Conservation (phyloP, 108 stramenopile species). For the Conticribra weissflogii region DNA sequence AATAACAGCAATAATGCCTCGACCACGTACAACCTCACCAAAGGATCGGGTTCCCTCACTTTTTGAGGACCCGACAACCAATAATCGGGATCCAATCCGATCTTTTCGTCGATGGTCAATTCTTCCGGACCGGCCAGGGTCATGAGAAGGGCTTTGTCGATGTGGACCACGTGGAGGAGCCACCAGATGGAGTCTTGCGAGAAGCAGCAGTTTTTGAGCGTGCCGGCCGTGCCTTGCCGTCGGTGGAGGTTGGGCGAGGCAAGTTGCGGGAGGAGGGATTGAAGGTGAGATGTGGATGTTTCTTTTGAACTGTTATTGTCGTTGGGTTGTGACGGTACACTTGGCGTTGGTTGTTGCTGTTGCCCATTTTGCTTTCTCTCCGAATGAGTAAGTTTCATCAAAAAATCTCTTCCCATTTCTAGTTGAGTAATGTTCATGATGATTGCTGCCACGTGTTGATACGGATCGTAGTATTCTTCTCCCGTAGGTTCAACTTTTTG, state of each 20-base stretch:
- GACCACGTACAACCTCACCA: constrained; percentile 64
- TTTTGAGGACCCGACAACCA: constrained; percentile 88
- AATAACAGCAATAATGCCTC: constrained; percentile 77
- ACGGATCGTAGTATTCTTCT: constrained; percentile 69
- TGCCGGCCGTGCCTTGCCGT: constrained; percentile 81
- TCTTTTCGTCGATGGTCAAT: constrained; percentile 83
- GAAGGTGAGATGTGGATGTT: constrained; percentile 52
- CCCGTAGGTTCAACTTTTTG: constrained; percentile 21
- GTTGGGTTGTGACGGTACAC: constrained; percentile 4
- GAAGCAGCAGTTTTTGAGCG: constrained; percentile 86
- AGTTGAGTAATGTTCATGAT: constrained; percentile 88
- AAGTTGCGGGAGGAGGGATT: constrained; percentile 64
- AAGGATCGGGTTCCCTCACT: constrained; percentile 68
- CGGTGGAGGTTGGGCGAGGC: constrained; percentile 70
- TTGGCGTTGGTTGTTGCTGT: constrained; percentile 6
- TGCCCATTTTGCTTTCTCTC: too few species aligned
- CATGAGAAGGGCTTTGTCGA: constrained; percentile 63
- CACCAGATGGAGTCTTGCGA: constrained; percentile 84
- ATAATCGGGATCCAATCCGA: constrained; percentile 84
- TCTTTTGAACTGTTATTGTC: background rate
- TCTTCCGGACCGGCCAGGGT: constrained; percentile 89
- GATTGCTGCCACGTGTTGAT: constrained; percentile 87
- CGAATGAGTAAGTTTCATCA: constrained; percentile 57
- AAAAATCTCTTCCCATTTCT: constrained; percentile 74
- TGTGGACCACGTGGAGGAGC: constrained; percentile 71